Base-by-base conservation (phyloP, 2,329 filamentous ascomycete species). In the Drechslerella coelobrocha region DNA sequence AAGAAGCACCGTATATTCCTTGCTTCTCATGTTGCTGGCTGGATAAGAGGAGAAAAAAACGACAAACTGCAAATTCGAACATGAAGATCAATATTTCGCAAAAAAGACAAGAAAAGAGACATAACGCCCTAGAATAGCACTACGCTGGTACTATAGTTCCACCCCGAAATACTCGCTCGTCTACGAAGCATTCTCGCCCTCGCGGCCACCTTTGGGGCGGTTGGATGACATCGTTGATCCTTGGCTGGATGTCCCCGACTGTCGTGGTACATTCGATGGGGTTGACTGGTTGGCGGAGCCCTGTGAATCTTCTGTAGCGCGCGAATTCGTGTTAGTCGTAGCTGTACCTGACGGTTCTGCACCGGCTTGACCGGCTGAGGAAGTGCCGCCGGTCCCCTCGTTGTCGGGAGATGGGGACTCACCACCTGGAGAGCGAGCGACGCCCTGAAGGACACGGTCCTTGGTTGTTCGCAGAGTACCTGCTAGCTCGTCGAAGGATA, bases 401-500 rank as follows among this genome's bases (percentile, higher is more conserved):
- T 17, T 55, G 41, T 17, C 43, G 45, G 63, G 55, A 52, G 47
- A 45, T 24, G 31, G 56, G 43, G 41, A 68, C 63, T 68, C 63
- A 68, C 63, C 56, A 45, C 56, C 51, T 48, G 63, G 56, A 55
- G 63, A 68, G 39, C 63, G 56, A n/a, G 62, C 48, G 45, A 50
- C 56, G 57, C 63, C 63, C 51, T 68, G 63, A 19, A 68, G 63
- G 24, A 68, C 63, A n/a, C 63, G 55, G 43, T 68, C 63, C 26
- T 68, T 68, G 19, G 63, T 68, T 34, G 63, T 61, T 34, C 63
- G 60, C 29, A 68, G 43, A 3, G 63, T 68, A 12, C 63, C 63
- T 34, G 63, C 63, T 56, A 68, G 51, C 26, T 68, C 63, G 56
- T 68, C 63, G 37, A 68, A 68, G 21, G 63, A 68, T 19, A 68